Evolutionary conservation across 2,329 filamentous ascomycete species (phyloP), one percentile per base, ranked within the genome.

Genomic region (Sphaerulina vaccinii): DNA sequence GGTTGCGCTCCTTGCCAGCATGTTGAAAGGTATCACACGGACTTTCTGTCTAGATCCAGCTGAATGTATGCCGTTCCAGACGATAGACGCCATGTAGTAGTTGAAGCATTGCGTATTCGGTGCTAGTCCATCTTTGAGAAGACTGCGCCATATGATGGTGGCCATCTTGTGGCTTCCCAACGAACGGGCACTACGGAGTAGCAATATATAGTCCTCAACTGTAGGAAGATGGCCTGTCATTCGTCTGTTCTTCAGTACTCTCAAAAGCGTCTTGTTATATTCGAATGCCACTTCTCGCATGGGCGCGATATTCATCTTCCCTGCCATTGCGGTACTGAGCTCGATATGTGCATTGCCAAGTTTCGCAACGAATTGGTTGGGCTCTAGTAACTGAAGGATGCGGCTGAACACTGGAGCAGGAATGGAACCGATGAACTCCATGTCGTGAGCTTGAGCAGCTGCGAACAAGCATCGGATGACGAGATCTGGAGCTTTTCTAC

Each of bases 361-460:
- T 1, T 71, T 70, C 19, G 71, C 67, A 35, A 81, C 59, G 54
- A 80, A 77, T 57, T 78, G 68, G 19, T 68, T 62, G 0, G 86
- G 85, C 51, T 87, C 82, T 7, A 90, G 68, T 4, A 77, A 74
- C 27, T 78, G 76, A 23, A 91, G 66, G 8, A 87, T 77, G 56
- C 86, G 82, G 1, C 82, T 81, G 62, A 90, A 84, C 1, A 77
- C 77, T 1, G 77, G 72, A 1, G 74, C 67, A 0, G 84, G 75
- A 18, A 90, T 65, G 4, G 59, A 62, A 16, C 35, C 41, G 21
- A 71, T 52, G 45, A 64, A 67, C 7, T 62, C 55, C 16, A 52
- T 22, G 33, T 70, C 62, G 6, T 67, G 48, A 8, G 46, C 49
- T 15, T 51, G 47, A n/a, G 55, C 29, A 22, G 61, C 61, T 11